Evolutionary conservation across 129 eudicot genomes (phyloP), one percentile per base, ranked within the genome.

Genomic region (Helianthus tuberosus): DNA sequence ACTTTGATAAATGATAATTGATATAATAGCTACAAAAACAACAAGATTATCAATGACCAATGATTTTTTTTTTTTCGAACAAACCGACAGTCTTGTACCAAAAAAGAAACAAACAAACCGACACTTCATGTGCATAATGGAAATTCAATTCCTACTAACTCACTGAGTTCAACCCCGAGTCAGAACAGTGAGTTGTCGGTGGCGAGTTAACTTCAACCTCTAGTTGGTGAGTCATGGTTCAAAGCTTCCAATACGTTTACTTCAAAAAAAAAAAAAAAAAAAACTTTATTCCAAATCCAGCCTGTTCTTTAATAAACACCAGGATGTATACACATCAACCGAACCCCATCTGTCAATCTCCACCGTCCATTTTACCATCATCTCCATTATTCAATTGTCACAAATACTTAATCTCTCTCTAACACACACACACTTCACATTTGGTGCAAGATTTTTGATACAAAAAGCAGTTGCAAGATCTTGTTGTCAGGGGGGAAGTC

Each of bases 251-350:
- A 47, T 25, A 49, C 52, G 66, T 63, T 80, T 78, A 75, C 9
- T 8, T 20, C 0, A 20, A 20, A 20, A 20, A 20, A 20, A 5
- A 39, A 39, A 39, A 39, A 39, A 39, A 39, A 39, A 39, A 39
- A 39, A 39, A 5, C 88, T 81, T 84, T 69, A 71, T 75, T 80
- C 84, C 88, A 81, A 82, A 71, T 80, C 87, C 89, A 88, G 85
- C 82, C 92, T 84, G 92, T 74, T 64, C 12, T 29, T 14, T 68
- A 61, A 69, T 52, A 62, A 63, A 69, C 17, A 44, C 23, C 51
- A 80, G 27, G 84, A 78, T 74, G 76, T 50, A 49, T 85, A 74
- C 82, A 43, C 44, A 79, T 14, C 72, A 64, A 80, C 83, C 67
- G 13, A 70, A 71, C 59, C 48, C 10, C 78, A 87, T 87, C 89